phyloP scores from a whole-genome alignment of 768 basidiomycete species.

The Leccinellum rugosiceps region DNA sequence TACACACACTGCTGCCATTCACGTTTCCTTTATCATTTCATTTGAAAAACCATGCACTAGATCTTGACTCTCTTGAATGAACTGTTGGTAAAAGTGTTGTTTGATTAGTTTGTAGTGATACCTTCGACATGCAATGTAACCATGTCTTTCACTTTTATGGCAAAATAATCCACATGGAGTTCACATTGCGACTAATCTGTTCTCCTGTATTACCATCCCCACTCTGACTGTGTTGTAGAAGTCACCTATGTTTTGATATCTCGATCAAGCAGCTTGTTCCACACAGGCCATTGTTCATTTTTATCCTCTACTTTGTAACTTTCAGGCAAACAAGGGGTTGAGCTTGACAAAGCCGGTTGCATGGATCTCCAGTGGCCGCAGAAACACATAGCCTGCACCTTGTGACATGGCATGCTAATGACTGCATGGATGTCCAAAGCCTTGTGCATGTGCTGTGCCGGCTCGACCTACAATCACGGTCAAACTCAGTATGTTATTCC shows the following conservation, averaged over 20 bases:
- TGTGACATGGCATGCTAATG: conserved; percentile 86
- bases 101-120: too few species aligned
- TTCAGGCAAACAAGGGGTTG: conserved; percentile 91
- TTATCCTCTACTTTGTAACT: conserved; percentile 82
- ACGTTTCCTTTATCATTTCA: too few species aligned
- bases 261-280: conserved; percentile 82
- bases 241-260: conserved; percentile 94
- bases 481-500: not conserved
- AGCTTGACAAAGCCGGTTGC: conserved; percentile 88
- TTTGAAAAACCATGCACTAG: too few species aligned
- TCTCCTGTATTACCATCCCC: conserved; percentile 69
- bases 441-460: conserved; percentile 86
- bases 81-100: too few species aligned
- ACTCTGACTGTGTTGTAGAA: conserved; percentile 90
- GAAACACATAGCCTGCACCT: conserved; percentile 79
- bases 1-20: too few species aligned
- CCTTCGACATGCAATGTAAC: conserved; percentile 1
- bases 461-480: conserved; percentile 69
- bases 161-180: conserved; percentile 86
- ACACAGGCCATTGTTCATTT: conserved; percentile 77
- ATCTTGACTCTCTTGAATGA: too few species aligned
- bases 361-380: conserved; percentile 89
- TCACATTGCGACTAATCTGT: conserved; percentile 90
- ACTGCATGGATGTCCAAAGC: conserved; percentile 76
- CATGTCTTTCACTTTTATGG: conserved; percentile 62